These are phyloP conservation scores for Kernera saxatilis DNA, from an alignment of 345 rosid species.

Conservation along the genomic window DNA sequence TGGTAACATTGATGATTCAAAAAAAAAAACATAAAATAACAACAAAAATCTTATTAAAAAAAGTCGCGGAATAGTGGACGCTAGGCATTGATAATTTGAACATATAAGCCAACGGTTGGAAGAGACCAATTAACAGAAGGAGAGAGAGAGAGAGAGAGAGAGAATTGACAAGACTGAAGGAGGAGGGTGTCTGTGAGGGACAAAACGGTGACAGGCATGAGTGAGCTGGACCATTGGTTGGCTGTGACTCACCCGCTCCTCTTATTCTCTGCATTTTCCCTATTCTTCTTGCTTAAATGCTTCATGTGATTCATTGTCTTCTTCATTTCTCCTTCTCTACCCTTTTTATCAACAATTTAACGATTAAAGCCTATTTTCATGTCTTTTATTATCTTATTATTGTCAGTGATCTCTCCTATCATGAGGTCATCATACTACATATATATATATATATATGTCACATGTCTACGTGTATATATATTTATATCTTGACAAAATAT, in stretches of 20 bases:
- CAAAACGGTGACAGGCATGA: constrained; percentile 32
- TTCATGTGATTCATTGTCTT: constrained; percentile 26
- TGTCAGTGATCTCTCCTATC: constrained; percentile 36
- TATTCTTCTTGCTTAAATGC: constrained; percentile 8
- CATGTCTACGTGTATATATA: constrained; percentile 4
- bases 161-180: constrained; percentile 30
- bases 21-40: too few relatives aligned
- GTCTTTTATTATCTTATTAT: background rate
- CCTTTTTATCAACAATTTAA: background rate
- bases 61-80: background rate
- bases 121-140: background rate
- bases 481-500: constrained; percentile 1
- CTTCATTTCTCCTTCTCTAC: background rate
- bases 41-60: background rate
- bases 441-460: constrained; percentile 14
- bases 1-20: too few relatives aligned
- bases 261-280: constrained; percentile 7
- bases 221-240: constrained; percentile 31
- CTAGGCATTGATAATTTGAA: background rate
- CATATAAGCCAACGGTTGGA: background rate
- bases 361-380: constrained; percentile 32
- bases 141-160: background rate
- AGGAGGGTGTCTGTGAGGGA: constrained; percentile 26
- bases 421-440: constrained; percentile 34
- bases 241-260: constrained; percentile 18